A percentile compares a stretch with the other conserved stretches of the same genome.
Conservation (phyloP, 78 protist species). For the Dictyostelium brefeldianum region DNA sequence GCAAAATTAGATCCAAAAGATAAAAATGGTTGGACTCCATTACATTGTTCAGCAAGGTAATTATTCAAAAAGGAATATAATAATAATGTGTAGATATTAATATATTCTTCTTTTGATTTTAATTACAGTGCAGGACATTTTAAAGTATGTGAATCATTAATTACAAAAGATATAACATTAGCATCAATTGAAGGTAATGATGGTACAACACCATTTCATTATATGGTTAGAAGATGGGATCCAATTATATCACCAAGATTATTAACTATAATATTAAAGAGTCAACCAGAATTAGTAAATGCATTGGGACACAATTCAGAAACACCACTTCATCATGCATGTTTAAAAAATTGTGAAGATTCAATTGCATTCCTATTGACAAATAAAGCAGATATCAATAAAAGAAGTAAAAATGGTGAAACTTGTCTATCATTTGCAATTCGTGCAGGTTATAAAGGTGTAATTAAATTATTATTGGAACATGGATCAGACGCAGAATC, state of each 20-base stretch:
- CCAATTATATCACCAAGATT: constrained; percentile 46
- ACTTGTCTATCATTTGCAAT: constrained; percentile 78
- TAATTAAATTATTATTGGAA: constrained; percentile 60
- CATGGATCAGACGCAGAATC: constrained; percentile 41
- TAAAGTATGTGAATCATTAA: constrained; percentile 44
- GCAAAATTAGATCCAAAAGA: constrained; percentile 50
- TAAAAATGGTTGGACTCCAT: constrained; percentile 72
- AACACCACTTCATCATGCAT: constrained; percentile 74
- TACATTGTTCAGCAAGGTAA: constrained; percentile 61
- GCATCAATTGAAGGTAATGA: constrained; percentile 47
- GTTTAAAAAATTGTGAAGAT: constrained; percentile 48
- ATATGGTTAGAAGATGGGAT: constrained; percentile 77
- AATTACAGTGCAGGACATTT: constrained; percentile 47
- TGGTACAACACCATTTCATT: constrained; percentile 69
- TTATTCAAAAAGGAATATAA: background rate
- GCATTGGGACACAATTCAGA: constrained; percentile 35
- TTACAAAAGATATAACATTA: constrained; percentile 22
- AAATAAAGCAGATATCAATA: constrained; percentile 45
- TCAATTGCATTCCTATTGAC: constrained; percentile 26
- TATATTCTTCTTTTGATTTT: background rate
- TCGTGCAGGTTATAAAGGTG: constrained; percentile 73
- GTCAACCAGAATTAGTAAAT: constrained; percentile 41
- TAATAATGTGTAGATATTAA: background rate
- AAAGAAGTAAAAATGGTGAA: constrained; percentile 55
- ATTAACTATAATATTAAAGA: constrained; percentile 1